These are phyloP conservation scores for Termitomyces sp. DNA, from an alignment of 768 basidiomycete genomes.

Conservation along the genomic window DNA sequence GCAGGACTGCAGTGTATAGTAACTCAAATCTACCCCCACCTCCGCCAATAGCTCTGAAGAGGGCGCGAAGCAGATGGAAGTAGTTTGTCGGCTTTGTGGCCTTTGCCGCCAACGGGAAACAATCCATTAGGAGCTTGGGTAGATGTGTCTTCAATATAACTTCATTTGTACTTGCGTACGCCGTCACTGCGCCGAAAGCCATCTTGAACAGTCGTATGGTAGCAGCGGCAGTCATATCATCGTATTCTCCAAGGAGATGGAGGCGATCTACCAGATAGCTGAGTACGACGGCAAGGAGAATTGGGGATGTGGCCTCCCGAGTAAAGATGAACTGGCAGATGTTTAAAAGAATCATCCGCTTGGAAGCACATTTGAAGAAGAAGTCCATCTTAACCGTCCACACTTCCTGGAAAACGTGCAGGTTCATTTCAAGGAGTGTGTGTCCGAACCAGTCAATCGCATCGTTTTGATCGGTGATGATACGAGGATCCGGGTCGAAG, in stretches of 20 bases:
- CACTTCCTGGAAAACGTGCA: slow-evolving; percentile 93
- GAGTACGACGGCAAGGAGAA: slow-evolving; percentile 85
- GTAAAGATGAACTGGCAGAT: slow-evolving; percentile 81
- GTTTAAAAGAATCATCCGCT: slow-evolving; percentile 74
- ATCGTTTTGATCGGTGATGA: slow-evolving; percentile 64
- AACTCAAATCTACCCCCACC: slow-evolving; percentile 91
- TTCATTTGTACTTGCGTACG: slow-evolving; percentile 75
- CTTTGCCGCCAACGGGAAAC: slow-evolving; percentile 90
- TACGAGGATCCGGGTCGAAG: slow-evolving; percentile 66
- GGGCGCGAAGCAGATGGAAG: slow-evolving; percentile 83
- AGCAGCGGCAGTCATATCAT: slow-evolving; percentile 75
- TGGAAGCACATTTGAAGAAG: slow-evolving; percentile 77
- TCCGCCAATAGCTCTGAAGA: slow-evolving; percentile 91
- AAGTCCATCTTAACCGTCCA: slow-evolving; percentile 92
- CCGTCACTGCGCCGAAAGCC: slow-evolving; percentile 83
- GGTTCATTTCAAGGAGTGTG: slow-evolving; percentile 76
- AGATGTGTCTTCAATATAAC: slow-evolving; percentile 91
- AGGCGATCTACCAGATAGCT: slow-evolving; percentile 81
- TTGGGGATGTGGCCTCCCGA: slow-evolving; percentile 71
- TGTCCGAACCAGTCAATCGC: slow-evolving; percentile 81
- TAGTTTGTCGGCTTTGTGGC: slow-evolving; percentile 89
- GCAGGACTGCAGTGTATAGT: slow-evolving; percentile 93
- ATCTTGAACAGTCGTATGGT: slow-evolving; percentile 93
- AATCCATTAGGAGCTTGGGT: slow-evolving; percentile 91
- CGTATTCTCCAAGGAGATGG: slow-evolving; percentile 78